Conservation (phyloP, 2,329 filamentous ascomycete species). For the Cladophialophora yegresii region DNA sequence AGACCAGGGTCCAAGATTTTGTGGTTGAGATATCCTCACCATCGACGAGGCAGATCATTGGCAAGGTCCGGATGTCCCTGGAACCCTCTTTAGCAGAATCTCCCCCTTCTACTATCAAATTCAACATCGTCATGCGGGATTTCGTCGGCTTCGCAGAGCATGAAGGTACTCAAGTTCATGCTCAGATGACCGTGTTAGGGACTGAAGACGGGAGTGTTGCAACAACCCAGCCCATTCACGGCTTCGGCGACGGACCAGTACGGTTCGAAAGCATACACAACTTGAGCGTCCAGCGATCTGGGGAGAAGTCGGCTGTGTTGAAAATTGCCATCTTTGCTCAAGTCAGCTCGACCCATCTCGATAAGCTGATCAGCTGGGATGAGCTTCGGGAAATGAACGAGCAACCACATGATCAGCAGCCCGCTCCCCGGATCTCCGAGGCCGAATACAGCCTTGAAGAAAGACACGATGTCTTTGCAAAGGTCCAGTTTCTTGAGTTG, state of each 20-base stretch:
- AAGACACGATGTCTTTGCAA: constrained; percentile 86
- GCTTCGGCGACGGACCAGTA: constrained; percentile 89
- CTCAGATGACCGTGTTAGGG: constrained; percentile 92
- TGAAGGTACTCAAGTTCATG: constrained; percentile 93
- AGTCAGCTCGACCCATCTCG: constrained; percentile 89
- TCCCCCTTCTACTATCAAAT: constrained; percentile 89
- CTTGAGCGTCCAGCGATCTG: constrained; percentile 86
- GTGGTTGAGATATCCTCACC: constrained; percentile 86
- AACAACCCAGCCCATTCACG: constrained; percentile 89
- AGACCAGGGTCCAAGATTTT: constrained; percentile 92
- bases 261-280: constrained; percentile 97
- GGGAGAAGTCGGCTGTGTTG: constrained; percentile 71
- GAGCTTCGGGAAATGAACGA: constrained; percentile 82
- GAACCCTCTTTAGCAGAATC: constrained; percentile 93
- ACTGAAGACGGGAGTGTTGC: constrained; percentile 87
- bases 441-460: constrained; percentile 92
- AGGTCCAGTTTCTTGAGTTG: constrained; percentile 86
- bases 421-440: constrained; percentile 74
- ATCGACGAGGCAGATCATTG: constrained; percentile 86
- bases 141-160: constrained; percentile 91
- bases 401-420: constrained; percentile 52
- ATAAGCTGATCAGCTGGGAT: constrained; percentile 97
- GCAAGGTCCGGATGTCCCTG: constrained; percentile 84
- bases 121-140: constrained; percentile 98
- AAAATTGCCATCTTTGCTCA: constrained; percentile 89